phyloP scores from a whole-genome alignment of 768 basidiomycete genomes.

The Tricholoma matsutake region DNA sequence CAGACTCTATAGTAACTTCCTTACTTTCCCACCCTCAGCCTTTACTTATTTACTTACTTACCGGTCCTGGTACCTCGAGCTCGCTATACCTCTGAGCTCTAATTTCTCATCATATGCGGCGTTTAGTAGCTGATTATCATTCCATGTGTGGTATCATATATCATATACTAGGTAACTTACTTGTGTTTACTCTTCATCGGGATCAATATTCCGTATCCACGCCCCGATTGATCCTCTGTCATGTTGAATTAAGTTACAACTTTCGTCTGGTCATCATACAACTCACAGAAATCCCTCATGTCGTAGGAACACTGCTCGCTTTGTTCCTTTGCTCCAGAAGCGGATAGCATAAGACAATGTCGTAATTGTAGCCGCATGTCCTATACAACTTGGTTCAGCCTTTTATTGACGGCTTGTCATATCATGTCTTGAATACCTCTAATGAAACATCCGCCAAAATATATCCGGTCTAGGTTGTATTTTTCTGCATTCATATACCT shows the following conservation, averaged over 20 bases:
- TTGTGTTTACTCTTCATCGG: slow-evolving; percentile 26
- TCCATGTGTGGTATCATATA: background rate
- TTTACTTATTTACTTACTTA: too few species aligned
- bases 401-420: background rate
- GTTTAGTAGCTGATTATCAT: background rate
- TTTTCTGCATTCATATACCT: slow-evolving; percentile 99
- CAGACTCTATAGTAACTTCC: slow-evolving; percentile 19
- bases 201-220: slow-evolving; percentile 94
- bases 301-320: slow-evolving; percentile 92
- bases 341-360: slow-evolving; percentile 98
- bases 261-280: slow-evolving; percentile 6
- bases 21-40: slow-evolving; percentile 26
- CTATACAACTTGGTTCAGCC: slow-evolving; percentile 46
- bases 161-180: slow-evolving; percentile 3
- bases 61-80: too few species aligned
- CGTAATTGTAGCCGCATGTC: slow-evolving; percentile 94
- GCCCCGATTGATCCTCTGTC: slow-evolving; percentile 89
- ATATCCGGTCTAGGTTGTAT: slow-evolving; percentile 93
- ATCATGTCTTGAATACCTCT: slow-evolving; percentile 57
- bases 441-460: slow-evolving; percentile 99
- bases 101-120: too few species aligned
- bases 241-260: slow-evolving; percentile 11
- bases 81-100: too few species aligned
- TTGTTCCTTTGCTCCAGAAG: slow-evolving; percentile 98
- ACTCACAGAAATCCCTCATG: slow-evolving; percentile 97